Conservation (phyloP, 441 rosid genomes). For the Adansonia grandidieri region DNA sequence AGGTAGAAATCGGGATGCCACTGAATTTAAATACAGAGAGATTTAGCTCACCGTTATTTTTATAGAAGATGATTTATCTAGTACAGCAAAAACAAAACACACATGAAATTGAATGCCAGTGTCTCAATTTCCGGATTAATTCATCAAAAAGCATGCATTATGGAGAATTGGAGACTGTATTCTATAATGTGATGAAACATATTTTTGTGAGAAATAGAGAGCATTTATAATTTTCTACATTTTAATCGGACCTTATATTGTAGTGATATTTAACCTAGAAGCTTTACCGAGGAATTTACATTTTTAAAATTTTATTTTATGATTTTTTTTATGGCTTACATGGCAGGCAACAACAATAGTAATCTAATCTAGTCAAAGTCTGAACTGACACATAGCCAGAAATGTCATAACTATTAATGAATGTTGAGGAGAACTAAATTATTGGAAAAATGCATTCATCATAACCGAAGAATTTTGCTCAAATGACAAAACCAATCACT, state of each 20-base stretch:
- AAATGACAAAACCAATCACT: neutral
- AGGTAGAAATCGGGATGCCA: neutral
- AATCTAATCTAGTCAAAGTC: neutral
- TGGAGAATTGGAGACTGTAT: neutral
- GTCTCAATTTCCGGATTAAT: neutral
- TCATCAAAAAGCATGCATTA: neutral
- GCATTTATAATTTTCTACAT: neutral
- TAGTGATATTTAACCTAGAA: neutral
- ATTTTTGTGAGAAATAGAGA: neutral
- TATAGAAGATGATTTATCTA: neutral
- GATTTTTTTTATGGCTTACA: too few relatives aligned
- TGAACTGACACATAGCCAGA: neutral
- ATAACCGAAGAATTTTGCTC: neutral
- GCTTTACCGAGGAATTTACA: too few relatives aligned
- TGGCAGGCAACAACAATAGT: too few relatives aligned
- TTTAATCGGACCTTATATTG: neutral
- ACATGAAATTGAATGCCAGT: neutral
- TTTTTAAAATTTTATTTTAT: too few relatives aligned
- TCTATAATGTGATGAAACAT: neutral
- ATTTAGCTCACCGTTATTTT: neutral
- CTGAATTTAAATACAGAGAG: neutral
- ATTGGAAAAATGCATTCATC: constrained; percentile 14
- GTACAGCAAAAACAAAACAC: neutral
- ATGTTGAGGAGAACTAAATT: neutral
- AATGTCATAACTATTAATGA: neutral